A percentile compares a stretch with the other conserved stretches of the same genome.
phyloP scores from a whole-genome alignment of 2,329 filamentous ascomycete species.

The Cyanodermella asteris region DNA sequence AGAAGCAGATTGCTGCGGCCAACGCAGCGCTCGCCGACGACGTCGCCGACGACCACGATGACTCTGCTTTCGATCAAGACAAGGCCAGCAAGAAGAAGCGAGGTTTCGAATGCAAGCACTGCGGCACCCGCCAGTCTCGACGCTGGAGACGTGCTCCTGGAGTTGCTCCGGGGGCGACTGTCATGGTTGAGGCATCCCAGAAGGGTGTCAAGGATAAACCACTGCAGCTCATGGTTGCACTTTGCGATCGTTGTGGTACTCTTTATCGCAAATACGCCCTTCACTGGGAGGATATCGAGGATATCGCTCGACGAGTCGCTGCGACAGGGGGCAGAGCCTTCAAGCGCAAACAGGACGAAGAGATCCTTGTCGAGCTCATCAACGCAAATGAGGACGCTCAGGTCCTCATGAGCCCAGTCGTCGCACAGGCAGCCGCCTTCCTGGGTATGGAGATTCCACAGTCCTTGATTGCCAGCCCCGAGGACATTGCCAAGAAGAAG shows the following conservation, averaged over 20 bases:
- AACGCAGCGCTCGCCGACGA: conserved; percentile 65
- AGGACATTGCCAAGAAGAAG: conserved; percentile 40
- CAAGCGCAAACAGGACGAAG: conserved; percentile 81
- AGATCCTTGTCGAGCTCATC: conserved; percentile 34
- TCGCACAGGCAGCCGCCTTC: conserved; percentile 21
- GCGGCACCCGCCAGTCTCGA: conserved; percentile 52
- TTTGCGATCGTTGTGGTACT: conserved; percentile 77
- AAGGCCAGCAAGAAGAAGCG: conserved; percentile 65
- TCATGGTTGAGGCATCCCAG: conserved; percentile 40
- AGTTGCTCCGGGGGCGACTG: conserved; percentile 45
- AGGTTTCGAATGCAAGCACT: conserved; percentile 86
- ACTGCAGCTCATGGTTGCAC: conserved; percentile 50
- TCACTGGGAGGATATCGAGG: conserved; percentile 84
- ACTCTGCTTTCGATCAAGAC: conserved; percentile 82
- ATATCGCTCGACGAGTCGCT: conserved; percentile 69
- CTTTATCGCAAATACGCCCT: conserved; percentile 92
- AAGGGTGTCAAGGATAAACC: conserved; percentile 57
- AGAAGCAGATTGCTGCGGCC: conserved; percentile 52
- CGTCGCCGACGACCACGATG: conserved; percentile 76
- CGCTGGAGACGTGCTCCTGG: conserved; percentile 85
- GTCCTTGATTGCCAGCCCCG: conserved; percentile 10
- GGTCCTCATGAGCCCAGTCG: conserved; percentile 20
- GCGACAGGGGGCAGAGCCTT: conserved; percentile 59
- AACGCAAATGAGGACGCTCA: conserved; percentile 21
- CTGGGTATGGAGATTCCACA: conserved; percentile 19